Conservation (phyloP, 192 early-diverging fungal genomes). For the Coemansia pectinata region DNA sequence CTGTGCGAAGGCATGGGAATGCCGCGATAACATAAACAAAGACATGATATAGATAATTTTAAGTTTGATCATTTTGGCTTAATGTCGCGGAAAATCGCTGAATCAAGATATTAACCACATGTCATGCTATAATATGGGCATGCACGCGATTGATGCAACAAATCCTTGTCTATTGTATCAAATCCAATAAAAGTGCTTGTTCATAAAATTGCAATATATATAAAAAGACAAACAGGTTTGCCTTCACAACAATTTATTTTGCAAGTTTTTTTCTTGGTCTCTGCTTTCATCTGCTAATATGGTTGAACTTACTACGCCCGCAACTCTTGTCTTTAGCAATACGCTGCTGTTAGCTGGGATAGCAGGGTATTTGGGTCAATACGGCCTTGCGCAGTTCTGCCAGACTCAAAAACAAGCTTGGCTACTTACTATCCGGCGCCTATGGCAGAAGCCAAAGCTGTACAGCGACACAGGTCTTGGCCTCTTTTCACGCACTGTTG, state of each 20-base stretch:
- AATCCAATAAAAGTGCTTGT: background rate
- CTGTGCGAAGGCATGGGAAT: background rate
- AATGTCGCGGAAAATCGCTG: background rate
- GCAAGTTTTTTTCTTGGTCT: background rate
- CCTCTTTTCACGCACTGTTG: background rate
- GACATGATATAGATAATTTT: background rate
- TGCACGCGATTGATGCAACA: background rate
- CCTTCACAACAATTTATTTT: background rate
- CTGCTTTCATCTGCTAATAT: background rate
- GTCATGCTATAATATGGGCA: background rate
- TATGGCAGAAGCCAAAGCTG: constrained; percentile 9
- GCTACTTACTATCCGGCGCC: background rate
- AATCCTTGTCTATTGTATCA: background rate
- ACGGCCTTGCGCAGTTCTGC: background rate
- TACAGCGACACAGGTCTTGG: background rate
- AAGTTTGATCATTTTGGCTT: no score
- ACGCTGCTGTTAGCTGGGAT: background rate
- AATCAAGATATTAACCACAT: background rate
- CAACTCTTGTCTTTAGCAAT: background rate
- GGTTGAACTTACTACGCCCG: background rate
- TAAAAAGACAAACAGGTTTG: background rate
- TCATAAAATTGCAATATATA: background rate
- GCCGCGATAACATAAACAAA: background rate
- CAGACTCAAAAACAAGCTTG: constrained; percentile 1
- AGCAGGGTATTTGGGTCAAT: background rate